phyloP scores from a whole-genome alignment of 2,329 filamentous ascomycete species.

The Mollisiaceae sp. region DNA sequence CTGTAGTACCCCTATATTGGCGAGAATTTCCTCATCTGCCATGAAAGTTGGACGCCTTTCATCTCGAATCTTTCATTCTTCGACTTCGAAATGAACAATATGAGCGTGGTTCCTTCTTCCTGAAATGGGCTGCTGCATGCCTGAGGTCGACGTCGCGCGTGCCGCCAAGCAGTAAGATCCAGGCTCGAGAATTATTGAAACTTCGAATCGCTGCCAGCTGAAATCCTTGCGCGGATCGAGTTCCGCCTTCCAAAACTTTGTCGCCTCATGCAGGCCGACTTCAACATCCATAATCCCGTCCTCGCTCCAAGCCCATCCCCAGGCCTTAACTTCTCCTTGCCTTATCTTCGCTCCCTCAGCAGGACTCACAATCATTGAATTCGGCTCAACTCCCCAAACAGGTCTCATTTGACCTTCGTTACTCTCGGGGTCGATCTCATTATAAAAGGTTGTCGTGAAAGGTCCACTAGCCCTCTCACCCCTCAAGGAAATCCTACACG shows the following conservation, averaged over 20 bases:
- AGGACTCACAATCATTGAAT: constrained; percentile 19
- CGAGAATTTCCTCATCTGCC: not conserved
- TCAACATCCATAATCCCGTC: constrained; percentile 11
- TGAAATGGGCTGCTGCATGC: constrained; percentile 2
- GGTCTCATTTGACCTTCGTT: not conserved
- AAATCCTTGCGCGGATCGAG: constrained; percentile 7
- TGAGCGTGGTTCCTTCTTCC: constrained; percentile 18
- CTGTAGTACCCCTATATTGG: not conserved
- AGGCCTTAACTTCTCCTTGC: not conserved
- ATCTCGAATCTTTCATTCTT: not conserved
- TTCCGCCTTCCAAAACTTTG: not conserved
- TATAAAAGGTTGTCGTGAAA: constrained; percentile 20
- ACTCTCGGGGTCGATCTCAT: constrained; percentile 8
- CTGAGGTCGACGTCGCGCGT: constrained; percentile 6
- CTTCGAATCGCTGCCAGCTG: constrained; percentile 12
- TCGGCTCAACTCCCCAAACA: constrained; percentile 20
- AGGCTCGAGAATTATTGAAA: not conserved
- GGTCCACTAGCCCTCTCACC: not conserved
- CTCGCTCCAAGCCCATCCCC: constrained; percentile 15
- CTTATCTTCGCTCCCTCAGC: not conserved
- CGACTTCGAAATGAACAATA: constrained; percentile 7
- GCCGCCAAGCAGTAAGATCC: constrained; percentile 8
- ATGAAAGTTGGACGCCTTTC: not conserved
- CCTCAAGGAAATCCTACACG: constrained; percentile 14
- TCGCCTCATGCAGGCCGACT: constrained; percentile 6